phyloP scores from a whole-genome alignment of 768 basidiomycete species.

The Boletus rubroflammeus region DNA sequence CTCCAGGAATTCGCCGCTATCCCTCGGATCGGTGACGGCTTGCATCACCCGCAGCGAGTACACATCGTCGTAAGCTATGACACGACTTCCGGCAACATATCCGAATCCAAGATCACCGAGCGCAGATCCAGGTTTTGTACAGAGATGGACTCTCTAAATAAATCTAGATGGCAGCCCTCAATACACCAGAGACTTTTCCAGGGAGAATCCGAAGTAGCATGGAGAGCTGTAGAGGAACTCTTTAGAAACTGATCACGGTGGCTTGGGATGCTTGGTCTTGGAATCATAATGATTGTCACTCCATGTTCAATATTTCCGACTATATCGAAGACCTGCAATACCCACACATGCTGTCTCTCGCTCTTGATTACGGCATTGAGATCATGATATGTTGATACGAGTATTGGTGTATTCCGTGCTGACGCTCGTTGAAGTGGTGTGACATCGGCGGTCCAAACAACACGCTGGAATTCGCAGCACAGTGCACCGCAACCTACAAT shows the following conservation, averaged over 20 bases:
- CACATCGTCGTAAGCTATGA: slow-evolving; percentile 14
- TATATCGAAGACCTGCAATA: slow-evolving; percentile 50
- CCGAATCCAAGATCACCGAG: neutral
- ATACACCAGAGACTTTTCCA: slow-evolving; percentile 5
- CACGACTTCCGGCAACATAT: neutral
- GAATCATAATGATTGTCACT: neutral
- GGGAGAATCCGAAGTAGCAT: slow-evolving; percentile 13
- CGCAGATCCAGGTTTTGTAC: neutral
- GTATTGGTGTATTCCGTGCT: neutral
- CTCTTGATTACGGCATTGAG: slow-evolving; percentile 45
- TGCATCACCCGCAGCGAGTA: neutral
- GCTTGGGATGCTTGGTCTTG: neutral
- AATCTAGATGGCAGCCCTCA: neutral
- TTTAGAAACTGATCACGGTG: neutral
- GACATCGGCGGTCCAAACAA: slow-evolving; percentile 53
- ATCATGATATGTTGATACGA: slow-evolving; percentile 43
- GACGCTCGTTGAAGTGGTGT: slow-evolving; percentile 42
- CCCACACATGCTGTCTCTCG: slow-evolving; percentile 50
- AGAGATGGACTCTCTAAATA: neutral
- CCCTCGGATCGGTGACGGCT: neutral
- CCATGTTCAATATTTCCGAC: slow-evolving; percentile 43
- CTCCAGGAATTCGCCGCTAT: neutral
- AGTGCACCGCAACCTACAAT: slow-evolving; percentile 44
- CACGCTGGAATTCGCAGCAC: slow-evolving; percentile 42
- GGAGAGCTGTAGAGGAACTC: slow-evolving; percentile 10